Percentiles rank a stretch among this genome's conserved stretches.
Conservation (phyloP, 139 green algal genomes). For the Zygnema cylindricum region DNA sequence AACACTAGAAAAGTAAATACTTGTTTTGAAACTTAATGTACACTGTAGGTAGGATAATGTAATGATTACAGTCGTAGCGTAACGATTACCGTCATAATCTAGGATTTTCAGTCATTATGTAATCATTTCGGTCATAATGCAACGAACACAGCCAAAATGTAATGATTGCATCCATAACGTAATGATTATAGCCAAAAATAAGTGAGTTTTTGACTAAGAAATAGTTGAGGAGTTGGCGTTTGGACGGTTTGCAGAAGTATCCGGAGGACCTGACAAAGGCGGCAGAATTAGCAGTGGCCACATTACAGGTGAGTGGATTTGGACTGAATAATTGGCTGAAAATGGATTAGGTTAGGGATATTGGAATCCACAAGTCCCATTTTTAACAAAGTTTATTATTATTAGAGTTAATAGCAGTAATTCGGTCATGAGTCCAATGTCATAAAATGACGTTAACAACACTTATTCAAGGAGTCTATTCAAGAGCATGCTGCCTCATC, state of each 20-base stretch:
- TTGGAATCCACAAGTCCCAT: too few species aligned
- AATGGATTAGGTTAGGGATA: not conserved
- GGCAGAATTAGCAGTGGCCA: conserved; percentile 26
- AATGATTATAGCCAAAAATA: not conserved
- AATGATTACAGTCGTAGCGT: not conserved
- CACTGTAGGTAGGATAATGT: too few species aligned
- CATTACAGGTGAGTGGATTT: conserved; percentile 30
- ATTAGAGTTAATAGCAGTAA: too few species aligned
- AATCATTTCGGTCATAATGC: not conserved
- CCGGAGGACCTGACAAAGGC: conserved; percentile 18
- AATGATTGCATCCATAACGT: not conserved
- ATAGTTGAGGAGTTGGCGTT: not conserved
- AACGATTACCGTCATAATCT: not conserved
- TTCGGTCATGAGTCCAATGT: too few species aligned
- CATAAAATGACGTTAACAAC: too few species aligned
- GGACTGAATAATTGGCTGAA: not conserved
- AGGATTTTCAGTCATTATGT: not conserved
- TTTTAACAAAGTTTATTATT: too few species aligned
- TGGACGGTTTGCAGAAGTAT: conserved; percentile 19
- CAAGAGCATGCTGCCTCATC: too few species aligned
- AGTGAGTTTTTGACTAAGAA: not conserved
- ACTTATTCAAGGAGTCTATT: too few species aligned
- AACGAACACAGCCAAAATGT: not conserved
- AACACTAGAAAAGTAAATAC: too few species aligned
- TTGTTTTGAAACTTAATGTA: too few species aligned